phyloP scores from a whole-genome alignment of 129 eudicot species.

The Solidago caesia region DNA sequence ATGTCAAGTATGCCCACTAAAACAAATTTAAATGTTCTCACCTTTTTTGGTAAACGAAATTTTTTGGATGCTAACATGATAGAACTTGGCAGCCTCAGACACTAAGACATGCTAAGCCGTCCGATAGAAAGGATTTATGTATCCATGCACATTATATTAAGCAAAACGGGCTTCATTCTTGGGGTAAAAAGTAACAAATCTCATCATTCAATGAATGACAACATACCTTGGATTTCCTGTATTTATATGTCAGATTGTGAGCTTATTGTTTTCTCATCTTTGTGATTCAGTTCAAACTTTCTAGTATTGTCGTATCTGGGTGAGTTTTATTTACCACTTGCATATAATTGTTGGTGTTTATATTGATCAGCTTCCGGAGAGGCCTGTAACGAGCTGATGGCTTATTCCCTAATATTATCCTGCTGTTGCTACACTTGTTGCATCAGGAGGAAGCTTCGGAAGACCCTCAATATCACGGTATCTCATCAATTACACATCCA shows the following conservation, averaged over 20 bases:
- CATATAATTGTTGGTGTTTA: constrained; percentile 23
- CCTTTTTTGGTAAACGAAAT: background rate
- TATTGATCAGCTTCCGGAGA: constrained; percentile 75
- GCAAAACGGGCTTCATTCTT: background rate
- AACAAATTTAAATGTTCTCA: background rate
- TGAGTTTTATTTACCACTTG: background rate
- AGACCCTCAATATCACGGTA: constrained; percentile 73
- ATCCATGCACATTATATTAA: no score
- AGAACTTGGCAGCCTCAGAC: background rate
- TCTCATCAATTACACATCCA: background rate
- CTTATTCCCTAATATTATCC: constrained; percentile 84
- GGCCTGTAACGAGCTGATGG: constrained; percentile 85
- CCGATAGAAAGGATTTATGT: no score
- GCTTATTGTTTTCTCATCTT: background rate
- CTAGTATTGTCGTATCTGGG: background rate
- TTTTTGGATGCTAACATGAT: background rate
- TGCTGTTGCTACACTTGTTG: constrained; percentile 99
- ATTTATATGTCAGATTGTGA: background rate
- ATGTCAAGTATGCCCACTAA: background rate
- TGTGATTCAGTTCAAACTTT: background rate
- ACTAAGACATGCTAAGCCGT: background rate
- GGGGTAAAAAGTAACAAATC: background rate
- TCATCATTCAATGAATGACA: background rate
- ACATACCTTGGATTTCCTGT: background rate
- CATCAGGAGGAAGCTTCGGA: constrained; percentile 81